Evolutionary conservation across 495 filamentous ascomycete species (phyloP).

Genomic region (Penicillium herquei): DNA sequence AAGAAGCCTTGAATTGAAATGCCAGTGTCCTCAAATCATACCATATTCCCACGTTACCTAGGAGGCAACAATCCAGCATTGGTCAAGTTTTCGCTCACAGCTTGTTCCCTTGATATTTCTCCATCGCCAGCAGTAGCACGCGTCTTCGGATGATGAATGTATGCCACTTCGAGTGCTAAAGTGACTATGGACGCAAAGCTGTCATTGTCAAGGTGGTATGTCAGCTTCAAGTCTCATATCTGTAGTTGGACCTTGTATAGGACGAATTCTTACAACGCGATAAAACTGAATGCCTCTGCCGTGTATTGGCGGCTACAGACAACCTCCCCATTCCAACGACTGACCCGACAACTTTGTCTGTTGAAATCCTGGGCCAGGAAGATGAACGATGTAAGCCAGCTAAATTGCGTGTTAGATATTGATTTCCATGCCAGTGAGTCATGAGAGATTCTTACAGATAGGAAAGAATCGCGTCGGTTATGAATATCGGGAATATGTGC

Average conservation of each 20-base stretch:
- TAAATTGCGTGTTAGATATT: background rate
- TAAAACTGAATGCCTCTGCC: background rate
- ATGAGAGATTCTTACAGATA: background rate
- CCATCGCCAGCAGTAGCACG: background rate
- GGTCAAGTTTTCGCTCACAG: background rate
- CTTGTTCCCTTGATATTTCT: background rate
- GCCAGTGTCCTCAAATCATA: too few relatives aligned
- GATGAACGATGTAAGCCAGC: background rate
- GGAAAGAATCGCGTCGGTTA: background rate
- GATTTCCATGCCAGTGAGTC: background rate
- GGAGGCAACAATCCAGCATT: background rate
- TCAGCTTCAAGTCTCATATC: background rate
- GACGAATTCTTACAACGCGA: background rate
- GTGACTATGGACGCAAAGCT: background rate
- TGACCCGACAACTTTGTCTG: background rate
- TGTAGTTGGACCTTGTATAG: background rate
- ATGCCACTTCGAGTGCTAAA: background rate
- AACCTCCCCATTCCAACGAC: background rate
- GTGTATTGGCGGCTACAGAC: slow-evolving; percentile 1
- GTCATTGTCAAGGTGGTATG: background rate
- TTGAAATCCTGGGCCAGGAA: background rate
- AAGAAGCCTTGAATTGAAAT: too few relatives aligned
- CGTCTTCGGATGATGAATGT: background rate
- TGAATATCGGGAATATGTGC: background rate
- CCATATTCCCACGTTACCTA: too few relatives aligned